These are phyloP conservation scores for Trichophyton equinum DNA, from an alignment of 2,329 filamentous ascomycete genomes.

Conservation along the genomic window DNA sequence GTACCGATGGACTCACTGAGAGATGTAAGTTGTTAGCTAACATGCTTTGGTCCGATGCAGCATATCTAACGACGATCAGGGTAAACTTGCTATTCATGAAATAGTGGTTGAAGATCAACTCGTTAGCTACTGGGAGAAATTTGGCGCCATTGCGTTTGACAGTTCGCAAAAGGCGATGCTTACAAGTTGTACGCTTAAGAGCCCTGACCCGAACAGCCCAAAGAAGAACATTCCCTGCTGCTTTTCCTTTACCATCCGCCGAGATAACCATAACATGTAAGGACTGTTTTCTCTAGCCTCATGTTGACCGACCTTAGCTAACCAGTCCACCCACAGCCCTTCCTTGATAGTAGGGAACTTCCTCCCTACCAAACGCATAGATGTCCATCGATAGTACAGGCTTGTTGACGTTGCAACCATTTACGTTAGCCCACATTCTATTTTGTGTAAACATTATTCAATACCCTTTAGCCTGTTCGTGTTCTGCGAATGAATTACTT, in stretches of 20 bases:
- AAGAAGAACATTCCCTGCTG: constrained; percentile 76
- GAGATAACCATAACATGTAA: constrained; percentile 93
- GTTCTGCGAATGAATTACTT: neutral
- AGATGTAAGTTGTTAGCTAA: constrained; percentile 53
- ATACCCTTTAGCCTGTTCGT: neutral
- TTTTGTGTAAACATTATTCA: neutral
- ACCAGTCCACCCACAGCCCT: constrained; percentile 45
- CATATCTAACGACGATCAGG: constrained; percentile 42
- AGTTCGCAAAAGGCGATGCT: constrained; percentile 85
- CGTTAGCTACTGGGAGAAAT: constrained; percentile 98
- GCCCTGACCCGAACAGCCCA: constrained; percentile 55
- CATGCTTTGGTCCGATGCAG: constrained; percentile 2
- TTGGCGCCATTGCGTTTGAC: constrained; percentile 94
- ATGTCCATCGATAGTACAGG: constrained; percentile 15
- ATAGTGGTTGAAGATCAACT: constrained; percentile 90
- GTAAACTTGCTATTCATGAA: constrained; percentile 87
- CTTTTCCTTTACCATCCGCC: constrained; percentile 92
- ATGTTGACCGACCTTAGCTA: neutral
- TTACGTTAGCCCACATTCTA: neutral
- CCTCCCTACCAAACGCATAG: constrained; percentile 62
- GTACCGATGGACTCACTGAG: constrained; percentile 81
- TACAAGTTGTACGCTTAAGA: constrained; percentile 84
- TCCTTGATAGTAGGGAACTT: constrained; percentile 96
- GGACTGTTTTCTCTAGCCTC: constrained; percentile 29
- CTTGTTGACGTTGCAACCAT: neutral